Conservation (phyloP, 73 alveolate species). For the Symbiodinium natans region DNA sequence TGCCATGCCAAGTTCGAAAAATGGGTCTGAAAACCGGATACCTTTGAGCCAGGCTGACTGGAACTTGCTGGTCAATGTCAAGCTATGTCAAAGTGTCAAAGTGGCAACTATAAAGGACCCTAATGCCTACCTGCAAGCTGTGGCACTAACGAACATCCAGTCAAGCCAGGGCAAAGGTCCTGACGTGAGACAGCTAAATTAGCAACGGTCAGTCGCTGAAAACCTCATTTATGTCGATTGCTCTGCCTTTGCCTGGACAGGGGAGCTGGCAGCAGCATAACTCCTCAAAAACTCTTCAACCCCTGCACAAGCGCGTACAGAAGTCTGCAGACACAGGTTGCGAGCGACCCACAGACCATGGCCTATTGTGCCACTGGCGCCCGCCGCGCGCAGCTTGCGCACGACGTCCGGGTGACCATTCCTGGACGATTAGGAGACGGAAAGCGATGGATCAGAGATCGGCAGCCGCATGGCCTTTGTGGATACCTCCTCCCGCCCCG, state of each 20-base stretch:
- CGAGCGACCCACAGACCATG: background rate
- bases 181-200: background rate
- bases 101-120: background rate
- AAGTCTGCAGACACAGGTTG: no score
- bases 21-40: background rate
- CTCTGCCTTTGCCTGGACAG: slow-evolving; percentile 40
- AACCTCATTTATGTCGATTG: slow-evolving; percentile 58
- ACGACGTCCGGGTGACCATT: slow-evolving; percentile 79
- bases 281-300: no score
- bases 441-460: no score
- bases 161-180: no score
- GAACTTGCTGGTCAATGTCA: no score
- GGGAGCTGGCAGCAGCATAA: background rate
- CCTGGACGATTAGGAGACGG: no score
- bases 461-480: no score
- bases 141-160: no score
- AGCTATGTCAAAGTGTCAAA: no score
- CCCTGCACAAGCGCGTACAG: no score
- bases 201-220: background rate
- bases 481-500: no score
- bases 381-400: slow-evolving; percentile 64
- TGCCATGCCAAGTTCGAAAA: background rate
- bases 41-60: background rate
- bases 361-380: slow-evolving; percentile 82
- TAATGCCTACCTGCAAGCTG: no score